These are phyloP conservation scores for Prunus yedoensis DNA, from an alignment of 331 rosid species.

Conservation along the genomic window DNA sequence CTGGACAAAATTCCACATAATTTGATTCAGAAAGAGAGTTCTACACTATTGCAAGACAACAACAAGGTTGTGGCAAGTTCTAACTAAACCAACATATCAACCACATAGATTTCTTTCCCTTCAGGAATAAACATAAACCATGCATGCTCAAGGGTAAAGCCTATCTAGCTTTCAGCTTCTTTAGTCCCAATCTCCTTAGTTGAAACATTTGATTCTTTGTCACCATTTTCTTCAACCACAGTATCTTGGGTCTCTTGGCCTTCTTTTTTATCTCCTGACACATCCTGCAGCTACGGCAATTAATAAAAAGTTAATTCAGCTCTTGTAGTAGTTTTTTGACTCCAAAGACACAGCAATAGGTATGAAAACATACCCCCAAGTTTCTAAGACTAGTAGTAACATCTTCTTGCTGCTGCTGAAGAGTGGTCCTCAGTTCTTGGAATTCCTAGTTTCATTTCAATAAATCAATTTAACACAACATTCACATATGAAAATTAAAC, in stretches of 20 bases:
- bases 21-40: conserved; percentile 18
- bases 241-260: conserved; percentile 21
- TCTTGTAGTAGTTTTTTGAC: neutral
- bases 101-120: conserved; percentile 7
- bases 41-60: conserved; percentile 10
- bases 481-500: no score
- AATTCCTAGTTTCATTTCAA: no score
- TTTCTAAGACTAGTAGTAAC: no score
- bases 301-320: conserved; percentile 13
- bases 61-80: conserved; percentile 21
- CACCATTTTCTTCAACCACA: conserved; percentile 16
- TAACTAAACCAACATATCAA: conserved; percentile 18
- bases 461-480: no score
- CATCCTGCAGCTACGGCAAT: conserved; percentile 69
- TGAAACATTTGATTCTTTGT: conserved; percentile 32
- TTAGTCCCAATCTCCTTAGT: conserved; percentile 35
- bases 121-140: conserved; percentile 24
- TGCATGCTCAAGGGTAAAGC: conserved; percentile 10
- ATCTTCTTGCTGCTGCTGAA: no score
- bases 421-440: no score
- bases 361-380: no score
- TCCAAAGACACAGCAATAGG: no score
- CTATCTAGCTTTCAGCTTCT: conserved; percentile 39
- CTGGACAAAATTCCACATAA: conserved; percentile 22
- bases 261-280: conserved; percentile 38